Conservation (phyloP, 2,329 filamentous ascomycete genomes). For the Aspergillus costaricaensis region DNA sequence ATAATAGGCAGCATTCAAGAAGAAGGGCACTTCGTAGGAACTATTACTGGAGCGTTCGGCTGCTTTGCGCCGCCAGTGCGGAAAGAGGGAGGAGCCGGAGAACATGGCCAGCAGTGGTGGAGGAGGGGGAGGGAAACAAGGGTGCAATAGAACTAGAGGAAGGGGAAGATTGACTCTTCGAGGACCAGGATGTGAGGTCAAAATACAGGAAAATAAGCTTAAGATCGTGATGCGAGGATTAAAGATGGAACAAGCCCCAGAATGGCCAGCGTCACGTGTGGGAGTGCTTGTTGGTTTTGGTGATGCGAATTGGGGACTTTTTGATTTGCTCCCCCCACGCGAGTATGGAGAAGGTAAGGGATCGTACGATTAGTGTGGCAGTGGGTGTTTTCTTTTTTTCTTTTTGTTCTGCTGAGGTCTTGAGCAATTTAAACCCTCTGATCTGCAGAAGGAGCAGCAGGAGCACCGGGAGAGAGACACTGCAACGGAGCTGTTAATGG, state of each 20-base stretch:
- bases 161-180: background rate
- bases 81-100: slow-evolving; percentile 24
- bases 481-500: background rate
- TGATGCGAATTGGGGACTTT: background rate
- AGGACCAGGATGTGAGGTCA: background rate
- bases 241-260: slow-evolving; percentile 16
- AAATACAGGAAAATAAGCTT: slow-evolving; percentile 3
- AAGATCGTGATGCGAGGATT: slow-evolving; percentile 5
- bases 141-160: background rate
- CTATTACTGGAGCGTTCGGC: slow-evolving; percentile 27
- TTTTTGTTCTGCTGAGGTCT: background rate
- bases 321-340: background rate
- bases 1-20: slow-evolving; percentile 76
- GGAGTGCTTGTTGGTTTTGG: slow-evolving; percentile 6
- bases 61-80: slow-evolving; percentile 29
- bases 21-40: slow-evolving; percentile 42
- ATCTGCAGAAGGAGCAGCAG: background rate
- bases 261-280: slow-evolving; percentile 25
- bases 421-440: slow-evolving; percentile 13
- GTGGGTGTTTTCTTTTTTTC: slow-evolving; percentile 1
- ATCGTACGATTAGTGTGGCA: background rate
- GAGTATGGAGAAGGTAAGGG: background rate
- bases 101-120: slow-evolving; percentile 16
- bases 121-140: background rate
- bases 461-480: background rate